These are phyloP conservation scores for Penicillium digitatum DNA, from an alignment of 2,329 filamentous ascomycete species.

Conservation along the genomic window DNA sequence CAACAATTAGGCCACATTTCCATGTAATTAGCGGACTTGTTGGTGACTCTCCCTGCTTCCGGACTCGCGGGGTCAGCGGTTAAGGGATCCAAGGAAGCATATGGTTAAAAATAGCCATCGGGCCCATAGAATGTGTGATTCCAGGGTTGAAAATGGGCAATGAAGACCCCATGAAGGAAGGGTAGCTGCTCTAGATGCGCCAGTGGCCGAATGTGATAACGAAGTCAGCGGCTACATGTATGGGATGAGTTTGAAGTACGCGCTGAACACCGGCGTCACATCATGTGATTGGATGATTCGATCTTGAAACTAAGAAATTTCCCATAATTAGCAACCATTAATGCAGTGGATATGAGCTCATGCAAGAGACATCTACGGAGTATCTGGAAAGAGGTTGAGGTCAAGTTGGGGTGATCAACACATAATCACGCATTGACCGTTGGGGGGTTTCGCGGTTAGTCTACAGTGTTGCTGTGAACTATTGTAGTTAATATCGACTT, in stretches of 20 bases:
- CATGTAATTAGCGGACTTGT: slow-evolving; percentile 23
- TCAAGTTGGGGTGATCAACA: neutral
- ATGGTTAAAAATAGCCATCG: slow-evolving; percentile 24
- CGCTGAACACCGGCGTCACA: slow-evolving; percentile 20
- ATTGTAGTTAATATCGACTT: neutral
- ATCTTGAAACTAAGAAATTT: slow-evolving; percentile 10
- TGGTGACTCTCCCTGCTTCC: slow-evolving; percentile 17
- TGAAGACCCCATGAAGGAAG: neutral
- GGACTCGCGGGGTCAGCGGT: slow-evolving; percentile 19
- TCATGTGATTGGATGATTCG: neutral
- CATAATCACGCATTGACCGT: slow-evolving; percentile 1
- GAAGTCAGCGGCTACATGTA: slow-evolving; percentile 24
- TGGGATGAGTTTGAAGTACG: slow-evolving; percentile 21
- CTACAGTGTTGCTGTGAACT: neutral
- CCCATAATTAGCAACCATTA: slow-evolving; percentile 25
- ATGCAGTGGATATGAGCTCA: slow-evolving; percentile 2
- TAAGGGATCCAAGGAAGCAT: slow-evolving; percentile 7
- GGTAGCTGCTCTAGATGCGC: slow-evolving; percentile 4
- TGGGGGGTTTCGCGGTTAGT: neutral
- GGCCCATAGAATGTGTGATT: slow-evolving; percentile 11
- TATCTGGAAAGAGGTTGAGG: neutral
- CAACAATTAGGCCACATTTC: slow-evolving; percentile 26
- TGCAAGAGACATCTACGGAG: neutral
- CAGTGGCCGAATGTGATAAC: slow-evolving; percentile 16
- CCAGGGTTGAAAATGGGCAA: neutral